Percentiles rank a stretch among this genome's conserved stretches.
Conservation (phyloP, 495 filamentous ascomycete species). For the Parathielavia appendiculata region DNA sequence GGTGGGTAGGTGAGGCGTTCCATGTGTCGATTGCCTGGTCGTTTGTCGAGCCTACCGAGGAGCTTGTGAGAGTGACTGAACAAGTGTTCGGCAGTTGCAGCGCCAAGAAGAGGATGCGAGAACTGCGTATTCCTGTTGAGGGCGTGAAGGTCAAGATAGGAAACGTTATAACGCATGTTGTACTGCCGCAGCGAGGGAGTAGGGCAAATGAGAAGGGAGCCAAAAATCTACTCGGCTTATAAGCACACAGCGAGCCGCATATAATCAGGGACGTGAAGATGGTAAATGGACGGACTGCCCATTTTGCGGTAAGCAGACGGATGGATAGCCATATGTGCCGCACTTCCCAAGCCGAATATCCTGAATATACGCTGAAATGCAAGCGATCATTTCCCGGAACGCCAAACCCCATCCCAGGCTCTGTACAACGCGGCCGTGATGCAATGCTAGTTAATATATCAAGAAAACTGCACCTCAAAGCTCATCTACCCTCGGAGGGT, state of each 20-base stretch:
- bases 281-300: background rate
- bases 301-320: background rate
- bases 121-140: conserved; percentile 40
- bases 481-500: conserved; percentile 52
- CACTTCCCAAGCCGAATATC: background rate
- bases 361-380: background rate
- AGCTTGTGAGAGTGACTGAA: conserved; percentile 32
- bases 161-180: conserved; percentile 58
- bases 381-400: conserved; percentile 1
- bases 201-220: conserved; percentile 13
- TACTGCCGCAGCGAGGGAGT: conserved; percentile 34
- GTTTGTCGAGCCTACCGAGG: conserved; percentile 44
- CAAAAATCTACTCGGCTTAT: conserved; percentile 19
- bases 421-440: background rate
- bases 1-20: conserved; percentile 46
- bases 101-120: conserved; percentile 19
- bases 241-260: background rate
- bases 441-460: conserved; percentile 1
- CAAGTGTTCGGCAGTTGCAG: conserved; percentile 21
- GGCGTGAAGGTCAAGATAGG: conserved; percentile 73
- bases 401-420: conserved; percentile 19
- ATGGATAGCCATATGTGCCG: background rate
- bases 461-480: conserved; percentile 21
- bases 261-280: background rate
- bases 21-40: conserved; percentile 82